These are phyloP conservation scores for Periglandula ipomoeae DNA, from an alignment of 2,329 filamentous ascomycete genomes.

Conservation along the genomic window DNA sequence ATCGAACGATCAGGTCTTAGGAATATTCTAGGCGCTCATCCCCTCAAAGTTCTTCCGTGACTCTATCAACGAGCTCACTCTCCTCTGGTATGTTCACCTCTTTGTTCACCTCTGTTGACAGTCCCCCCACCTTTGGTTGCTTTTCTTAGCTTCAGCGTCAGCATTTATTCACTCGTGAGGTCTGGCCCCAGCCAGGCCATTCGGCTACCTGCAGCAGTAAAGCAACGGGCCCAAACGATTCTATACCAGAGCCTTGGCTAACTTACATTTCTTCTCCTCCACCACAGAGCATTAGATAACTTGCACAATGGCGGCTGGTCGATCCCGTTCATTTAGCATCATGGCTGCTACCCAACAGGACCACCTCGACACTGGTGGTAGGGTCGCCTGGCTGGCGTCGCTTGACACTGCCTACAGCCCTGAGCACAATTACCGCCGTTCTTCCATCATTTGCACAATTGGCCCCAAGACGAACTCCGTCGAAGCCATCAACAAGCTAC, in stretches of 20 bases:
- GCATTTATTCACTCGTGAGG: neutral
- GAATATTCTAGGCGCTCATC: neutral
- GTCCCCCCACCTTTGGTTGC: neutral
- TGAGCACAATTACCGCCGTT: slow-evolving; percentile 84
- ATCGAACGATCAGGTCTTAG: neutral
- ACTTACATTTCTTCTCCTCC: neutral
- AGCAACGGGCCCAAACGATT: neutral
- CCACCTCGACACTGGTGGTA: slow-evolving; percentile 70
- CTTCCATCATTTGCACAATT: slow-evolving; percentile 98
- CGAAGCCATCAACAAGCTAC: slow-evolving; percentile 92
- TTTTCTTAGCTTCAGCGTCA: neutral
- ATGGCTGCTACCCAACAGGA: slow-evolving; percentile 66
- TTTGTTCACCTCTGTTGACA: neutral
- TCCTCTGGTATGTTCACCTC: neutral
- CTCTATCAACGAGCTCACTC: neutral
- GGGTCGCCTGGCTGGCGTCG: slow-evolving; percentile 54
- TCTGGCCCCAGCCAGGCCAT: too few relatives aligned
- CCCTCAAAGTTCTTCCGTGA: neutral
- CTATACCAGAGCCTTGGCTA: neutral
- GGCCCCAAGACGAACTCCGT: slow-evolving; percentile 98
- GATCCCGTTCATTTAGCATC: slow-evolving; percentile 27
- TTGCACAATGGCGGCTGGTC: slow-evolving; percentile 24
- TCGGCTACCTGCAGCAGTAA: too few relatives aligned
- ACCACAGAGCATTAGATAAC: slow-evolving; percentile 3
- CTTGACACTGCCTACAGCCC: slow-evolving; percentile 88